Conservation (phyloP, 2,329 filamentous ascomycete species). For the Podosphaera leucotricha region DNA sequence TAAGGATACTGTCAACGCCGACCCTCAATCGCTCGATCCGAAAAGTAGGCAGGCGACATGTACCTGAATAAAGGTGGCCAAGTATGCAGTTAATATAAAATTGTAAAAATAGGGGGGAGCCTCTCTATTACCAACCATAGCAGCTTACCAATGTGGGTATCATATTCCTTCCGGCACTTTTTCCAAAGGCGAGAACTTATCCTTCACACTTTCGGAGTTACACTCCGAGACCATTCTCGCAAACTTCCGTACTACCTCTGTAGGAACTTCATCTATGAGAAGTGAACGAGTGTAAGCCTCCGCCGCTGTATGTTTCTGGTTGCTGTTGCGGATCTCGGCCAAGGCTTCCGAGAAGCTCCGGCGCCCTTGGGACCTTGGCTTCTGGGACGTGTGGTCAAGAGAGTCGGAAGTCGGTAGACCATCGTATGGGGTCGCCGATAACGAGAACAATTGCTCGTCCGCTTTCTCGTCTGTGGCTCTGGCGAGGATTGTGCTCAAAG, state of each 20-base stretch:
- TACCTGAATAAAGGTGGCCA: not conserved
- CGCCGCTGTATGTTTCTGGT: constrained; percentile 44
- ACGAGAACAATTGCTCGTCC: constrained; percentile 66
- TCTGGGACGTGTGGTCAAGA: constrained; percentile 34
- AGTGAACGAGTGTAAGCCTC: constrained; percentile 85
- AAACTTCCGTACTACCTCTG: constrained; percentile 80
- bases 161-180: not conserved
- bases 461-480: constrained; percentile 65
- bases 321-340: constrained; percentile 48
- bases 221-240: constrained; percentile 71
- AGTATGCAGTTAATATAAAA: not conserved
- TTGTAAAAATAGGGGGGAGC: not conserved
- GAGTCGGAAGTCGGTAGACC: constrained; percentile 48
- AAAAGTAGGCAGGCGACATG: not conserved
- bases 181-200: not conserved
- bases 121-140: not conserved
- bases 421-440: constrained; percentile 75
- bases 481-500: constrained; percentile 44
- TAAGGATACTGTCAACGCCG: no score
- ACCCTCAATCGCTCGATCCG: not conserved
- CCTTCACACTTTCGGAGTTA: constrained; percentile 18
- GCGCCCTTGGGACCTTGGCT: constrained; percentile 36
- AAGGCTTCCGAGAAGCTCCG: constrained; percentile 62
- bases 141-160: not conserved
- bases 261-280: constrained; percentile 82